Percentiles rank a stretch among this genome's conserved stretches.
These are phyloP conservation scores for Pseudocercospora crystallina DNA, from an alignment of 2,329 filamentous ascomycete species.

Conservation along the genomic window DNA sequence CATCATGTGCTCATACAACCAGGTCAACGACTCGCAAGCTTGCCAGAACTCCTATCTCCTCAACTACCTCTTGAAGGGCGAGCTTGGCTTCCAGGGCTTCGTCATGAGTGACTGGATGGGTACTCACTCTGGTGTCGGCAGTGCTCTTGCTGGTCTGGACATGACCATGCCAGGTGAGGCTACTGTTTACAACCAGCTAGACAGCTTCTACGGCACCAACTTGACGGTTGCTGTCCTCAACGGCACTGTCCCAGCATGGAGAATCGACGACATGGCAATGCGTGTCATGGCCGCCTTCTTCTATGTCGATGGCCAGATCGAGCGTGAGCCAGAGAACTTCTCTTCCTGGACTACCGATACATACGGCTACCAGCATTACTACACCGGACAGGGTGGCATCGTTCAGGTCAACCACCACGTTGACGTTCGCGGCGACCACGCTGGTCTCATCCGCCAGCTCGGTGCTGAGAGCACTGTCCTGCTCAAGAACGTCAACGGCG, in stretches of 20 bases:
- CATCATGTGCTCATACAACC: conserved; percentile 78
- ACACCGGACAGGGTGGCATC: conserved; percentile 56
- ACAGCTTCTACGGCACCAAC: conserved; percentile 55
- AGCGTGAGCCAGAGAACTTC: conserved; percentile 47
- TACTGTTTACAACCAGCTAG: conserved; percentile 66
- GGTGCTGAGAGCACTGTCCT: conserved; percentile 55
- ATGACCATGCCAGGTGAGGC: conserved; percentile 60
- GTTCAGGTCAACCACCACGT: conserved; percentile 73
- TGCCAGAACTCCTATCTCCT: conserved; percentile 64
- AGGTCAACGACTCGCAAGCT: conserved; percentile 66
- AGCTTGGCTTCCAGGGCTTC: conserved; percentile 46
- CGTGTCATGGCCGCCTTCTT: conserved; percentile 45
- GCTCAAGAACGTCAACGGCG: conserved; percentile 63
- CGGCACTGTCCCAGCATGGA: conserved; percentile 31
- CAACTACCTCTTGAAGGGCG: conserved; percentile 65
- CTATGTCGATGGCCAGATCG: conserved; percentile 50
- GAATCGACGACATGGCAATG: conserved; percentile 37
- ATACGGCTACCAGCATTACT: conserved; percentile 65
- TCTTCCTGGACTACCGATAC: conserved; percentile 53
- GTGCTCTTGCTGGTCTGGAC: conserved; percentile 33
- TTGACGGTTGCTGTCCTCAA: conserved; percentile 36
- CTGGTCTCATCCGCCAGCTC: conserved; percentile 65
- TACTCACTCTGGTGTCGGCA: conserved; percentile 38
- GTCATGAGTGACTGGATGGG: conserved; percentile 52
- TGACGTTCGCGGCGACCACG: conserved; percentile 75